These are phyloP conservation scores for Chara braunii DNA, from an alignment of 139 green algal species.

Conservation along the genomic window DNA sequence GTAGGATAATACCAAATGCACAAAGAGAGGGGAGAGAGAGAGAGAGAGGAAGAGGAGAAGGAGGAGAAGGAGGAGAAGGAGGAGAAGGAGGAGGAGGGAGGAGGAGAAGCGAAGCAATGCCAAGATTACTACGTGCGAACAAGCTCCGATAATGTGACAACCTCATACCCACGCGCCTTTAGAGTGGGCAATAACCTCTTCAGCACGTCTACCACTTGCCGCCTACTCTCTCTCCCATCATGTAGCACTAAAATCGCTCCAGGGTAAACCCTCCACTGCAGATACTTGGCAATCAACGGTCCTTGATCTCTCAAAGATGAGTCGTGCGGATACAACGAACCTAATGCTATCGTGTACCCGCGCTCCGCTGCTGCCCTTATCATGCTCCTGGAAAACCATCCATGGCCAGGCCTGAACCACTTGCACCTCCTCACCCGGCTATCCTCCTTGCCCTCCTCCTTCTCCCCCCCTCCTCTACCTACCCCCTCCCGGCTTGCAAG, in stretches of 20 bases:
- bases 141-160: slow-evolving; percentile 27
- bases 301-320: slow-evolving; percentile 15
- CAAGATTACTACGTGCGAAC: no score
- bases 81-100: no score
- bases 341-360: slow-evolving; percentile 27
- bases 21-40: no score
- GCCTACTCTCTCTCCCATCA: neutral
- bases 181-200: slow-evolving; percentile 15
- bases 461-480: no score
- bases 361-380: neutral
- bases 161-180: slow-evolving; percentile 20
- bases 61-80: no score
- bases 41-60: no score
- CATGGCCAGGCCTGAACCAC: slow-evolving; percentile 32
- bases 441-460: no score
- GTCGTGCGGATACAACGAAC: slow-evolving; percentile 22
- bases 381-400: slow-evolving; percentile 19
- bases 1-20: no score
- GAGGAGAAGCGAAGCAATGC: no score
- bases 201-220: slow-evolving; percentile 22
- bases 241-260: slow-evolving; percentile 29
- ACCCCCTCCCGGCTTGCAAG: no score
- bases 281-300: slow-evolving; percentile 13
- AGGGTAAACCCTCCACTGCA: slow-evolving; percentile 32
- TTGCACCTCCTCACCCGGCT: neutral